These are phyloP conservation scores for Pleurotus tuoliensis DNA, from an alignment of 768 basidiomycete species.

Conservation along the genomic window DNA sequence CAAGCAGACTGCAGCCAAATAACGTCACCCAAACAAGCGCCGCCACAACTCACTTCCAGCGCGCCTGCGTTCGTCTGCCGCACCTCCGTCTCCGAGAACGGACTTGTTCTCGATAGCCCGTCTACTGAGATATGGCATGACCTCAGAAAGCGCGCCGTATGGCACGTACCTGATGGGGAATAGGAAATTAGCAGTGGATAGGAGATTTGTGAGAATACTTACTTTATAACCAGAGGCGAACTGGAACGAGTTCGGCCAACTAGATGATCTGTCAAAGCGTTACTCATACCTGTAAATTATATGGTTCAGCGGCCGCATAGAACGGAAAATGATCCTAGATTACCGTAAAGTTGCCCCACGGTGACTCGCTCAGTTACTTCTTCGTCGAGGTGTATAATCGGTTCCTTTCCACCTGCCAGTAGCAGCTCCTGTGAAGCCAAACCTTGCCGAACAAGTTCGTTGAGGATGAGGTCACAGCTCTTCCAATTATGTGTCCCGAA, in stretches of 20 bases:
- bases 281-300: constrained; percentile 68
- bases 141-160: constrained; percentile 69
- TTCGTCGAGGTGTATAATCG: constrained; percentile 38
- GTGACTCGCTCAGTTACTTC: constrained; percentile 63
- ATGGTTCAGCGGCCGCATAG: background rate
- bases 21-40: constrained; percentile 26
- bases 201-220: constrained; percentile 16
- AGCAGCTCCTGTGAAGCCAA: constrained; percentile 37
- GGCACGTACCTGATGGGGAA: constrained; percentile 53
- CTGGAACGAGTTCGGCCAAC: constrained; percentile 46
- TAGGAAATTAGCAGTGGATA: background rate
- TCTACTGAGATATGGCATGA: constrained; percentile 87
- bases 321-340: background rate
- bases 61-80: constrained; percentile 57
- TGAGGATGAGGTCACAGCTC: constrained; percentile 59
- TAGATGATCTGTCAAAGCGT: constrained; percentile 71
- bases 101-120: constrained; percentile 94
- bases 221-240: constrained; percentile 80
- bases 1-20: too few species aligned
- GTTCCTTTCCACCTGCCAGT: constrained; percentile 14
- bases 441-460: constrained; percentile 52
- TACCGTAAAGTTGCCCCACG: constrained; percentile 84
- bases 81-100: constrained; percentile 65
- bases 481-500: constrained; percentile 88
- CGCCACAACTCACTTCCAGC: constrained; percentile 53